These are phyloP conservation scores for Fusarium liriodendri DNA, from an alignment of 2,329 filamentous ascomycete genomes.

Conservation along the genomic window DNA sequence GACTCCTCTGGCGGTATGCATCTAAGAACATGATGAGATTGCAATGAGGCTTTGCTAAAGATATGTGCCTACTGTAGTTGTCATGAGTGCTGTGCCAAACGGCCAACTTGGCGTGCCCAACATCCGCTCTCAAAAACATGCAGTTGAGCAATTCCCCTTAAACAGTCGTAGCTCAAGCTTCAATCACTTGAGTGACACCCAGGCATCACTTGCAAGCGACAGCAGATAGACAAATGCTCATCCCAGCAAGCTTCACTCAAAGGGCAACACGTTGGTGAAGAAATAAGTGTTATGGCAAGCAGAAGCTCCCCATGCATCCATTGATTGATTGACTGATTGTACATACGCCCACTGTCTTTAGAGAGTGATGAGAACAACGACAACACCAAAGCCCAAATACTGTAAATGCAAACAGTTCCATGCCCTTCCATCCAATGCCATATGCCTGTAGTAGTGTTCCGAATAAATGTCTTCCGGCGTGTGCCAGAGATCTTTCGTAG, in stretches of 20 bases:
- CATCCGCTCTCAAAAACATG: too few relatives aligned
- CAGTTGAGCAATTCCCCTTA: too few relatives aligned
- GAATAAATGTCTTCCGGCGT: neutral
- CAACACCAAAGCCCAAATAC: neutral
- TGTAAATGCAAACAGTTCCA: slow-evolving; percentile 35
- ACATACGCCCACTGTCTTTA: neutral
- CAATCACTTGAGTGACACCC: too few relatives aligned
- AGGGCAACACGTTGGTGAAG: neutral
- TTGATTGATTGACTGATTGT: slow-evolving; percentile 12
- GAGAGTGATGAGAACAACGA: slow-evolving; percentile 1
- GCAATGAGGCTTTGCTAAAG: neutral
- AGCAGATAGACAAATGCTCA: too few relatives aligned
- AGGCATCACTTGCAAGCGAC: too few relatives aligned
- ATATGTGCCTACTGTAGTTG: too few relatives aligned
- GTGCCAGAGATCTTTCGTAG: slow-evolving; percentile 9
- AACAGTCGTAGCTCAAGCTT: too few relatives aligned
- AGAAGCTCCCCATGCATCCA: slow-evolving; percentile 7
- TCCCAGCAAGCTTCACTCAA: too few relatives aligned
- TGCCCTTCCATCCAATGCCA: slow-evolving; percentile 33
- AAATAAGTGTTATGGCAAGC: neutral
- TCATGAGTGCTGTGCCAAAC: too few relatives aligned
- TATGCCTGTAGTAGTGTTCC: slow-evolving; percentile 24
- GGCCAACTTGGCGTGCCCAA: too few relatives aligned
- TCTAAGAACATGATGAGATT: neutral
- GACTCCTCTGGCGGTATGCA: neutral